Evolutionary conservation across 495 filamentous ascomycete species (phyloP), one percentile per base, ranked within the genome.

Genomic region (Annulohypoxylon nitens): DNA sequence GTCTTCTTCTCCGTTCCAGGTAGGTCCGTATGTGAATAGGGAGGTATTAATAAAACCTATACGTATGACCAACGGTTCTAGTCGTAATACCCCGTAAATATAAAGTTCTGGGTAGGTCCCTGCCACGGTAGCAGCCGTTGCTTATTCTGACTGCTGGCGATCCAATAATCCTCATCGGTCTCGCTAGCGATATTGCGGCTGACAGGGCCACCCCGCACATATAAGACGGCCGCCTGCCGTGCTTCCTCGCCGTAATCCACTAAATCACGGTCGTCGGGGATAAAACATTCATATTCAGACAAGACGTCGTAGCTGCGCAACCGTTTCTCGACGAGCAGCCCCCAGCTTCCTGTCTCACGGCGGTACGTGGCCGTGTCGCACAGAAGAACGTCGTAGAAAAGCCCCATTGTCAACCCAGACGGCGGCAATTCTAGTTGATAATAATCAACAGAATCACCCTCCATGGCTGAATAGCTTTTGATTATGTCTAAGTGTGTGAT

Each of bases 301-400:
- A 72, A 16, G 6, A 69, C 48, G 39, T 72, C 73, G 51, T 61
- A 75, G 45, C 69, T 75, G 4, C 41, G 64, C 36, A 75, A 36
- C 30, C 69, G 54, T 8, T 50, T 55, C 18, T 69, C 69, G 12
- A 69, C 37, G 9, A 69, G 65, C 39, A 75, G 39, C 23, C 72
- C 64, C 73, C 73, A 77, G 58, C 75, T 73, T 1, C 69, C 73
- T 1, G 73, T 77, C 36, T 77, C 66, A 10, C 9, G 41, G 25
- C 75, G 69, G 63, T 68, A 75, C 5, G 74, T 72, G 7, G 73
- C 69, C 53, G 70, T 67, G 34, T 77, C 75, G 61, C 58, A 77
- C 20, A 77, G 67, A 48, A 77, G 54, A 20, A 73, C 51, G 12
- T 77, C 73, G 33, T 73, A 75, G 36, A 77, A 64, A 10, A 70